Evolutionary conservation across 495 filamentous ascomycete species (phyloP), one percentile per base, ranked within the genome.

Genomic region (Peziza echinospora): DNA sequence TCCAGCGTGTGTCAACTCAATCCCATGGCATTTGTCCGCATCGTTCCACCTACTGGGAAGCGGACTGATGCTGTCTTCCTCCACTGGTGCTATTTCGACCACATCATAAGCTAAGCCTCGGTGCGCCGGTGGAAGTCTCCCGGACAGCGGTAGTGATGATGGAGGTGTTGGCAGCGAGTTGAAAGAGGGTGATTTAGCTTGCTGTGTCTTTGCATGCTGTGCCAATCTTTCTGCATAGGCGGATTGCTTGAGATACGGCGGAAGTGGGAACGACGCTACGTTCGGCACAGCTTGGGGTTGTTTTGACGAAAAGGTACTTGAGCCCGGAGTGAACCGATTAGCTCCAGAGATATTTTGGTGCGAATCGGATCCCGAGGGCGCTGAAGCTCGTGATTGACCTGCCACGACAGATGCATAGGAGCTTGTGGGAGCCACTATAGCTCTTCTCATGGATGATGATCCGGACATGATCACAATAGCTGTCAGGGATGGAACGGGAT

Each of bases 371-470:
- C 1, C 6, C 30, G 53, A 49, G 54, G 60, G 57, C 51, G 71
- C 65, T 52, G 50, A 55, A 26, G 49, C 53, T 47, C 53, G 62
- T 53, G 50, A 71, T 67, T 55, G 76, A 46, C 82, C 81, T 25
- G 84, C 78, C 44, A 80, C 72, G 43, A 85, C 80, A 45, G 83
- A 83, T 42, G 84, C 82, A 68, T 92, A 91, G 25, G 84, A 91
- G 23, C 56, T 51, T 34, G 44, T 26, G 17, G 56, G 51, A 16
- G 55, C 47, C 34, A 58, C 47, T 34, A 50, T 45, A 37, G 30
- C 6, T 28, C 65, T 52, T 49, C 66, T 55, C 11, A 52, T 41
- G 24, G 54, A 59, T 21, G 53, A 53, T 49, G 59, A 47, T 8
- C 48, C 47, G 39, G 56, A 54, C 55, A 56, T 58, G 26, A 48